These are phyloP conservation scores for Coemansia sp. DNA, from an alignment of 192 early-diverging fungal genomes.

Conservation along the genomic window DNA sequence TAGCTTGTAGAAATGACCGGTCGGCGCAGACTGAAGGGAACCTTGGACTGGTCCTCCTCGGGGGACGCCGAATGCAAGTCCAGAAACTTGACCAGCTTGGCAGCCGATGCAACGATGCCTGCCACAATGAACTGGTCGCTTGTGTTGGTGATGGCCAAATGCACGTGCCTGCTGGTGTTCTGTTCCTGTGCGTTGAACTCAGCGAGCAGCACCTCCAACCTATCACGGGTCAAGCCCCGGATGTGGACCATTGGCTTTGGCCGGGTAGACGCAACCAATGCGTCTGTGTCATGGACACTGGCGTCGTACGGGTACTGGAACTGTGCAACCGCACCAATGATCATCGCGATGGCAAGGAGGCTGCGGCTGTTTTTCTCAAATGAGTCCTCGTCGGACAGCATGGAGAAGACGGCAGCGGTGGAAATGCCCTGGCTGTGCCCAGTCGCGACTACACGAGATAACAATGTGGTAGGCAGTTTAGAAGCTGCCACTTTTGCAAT, in stretches of 20 bases:
- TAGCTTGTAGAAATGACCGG: conserved; percentile 75
- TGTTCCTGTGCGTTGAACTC: conserved; percentile 10
- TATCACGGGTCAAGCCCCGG: conserved; percentile 2
- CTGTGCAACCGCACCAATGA: conserved; percentile 77
- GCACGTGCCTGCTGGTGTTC: background rate
- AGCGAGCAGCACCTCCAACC: conserved; percentile 1
- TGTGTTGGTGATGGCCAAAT: conserved; percentile 23
- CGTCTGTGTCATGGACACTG: background rate
- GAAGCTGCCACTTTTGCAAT: background rate
- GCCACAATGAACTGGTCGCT: conserved; percentile 16
- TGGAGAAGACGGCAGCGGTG: conserved; percentile 75
- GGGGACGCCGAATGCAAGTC: conserved; percentile 2
- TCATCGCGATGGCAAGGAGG: conserved; percentile 74
- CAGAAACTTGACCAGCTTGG: conserved; percentile 5
- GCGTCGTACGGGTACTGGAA: conserved; percentile 34
- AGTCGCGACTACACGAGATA: conserved; percentile 37
- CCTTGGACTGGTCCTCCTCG: conserved; percentile 53
- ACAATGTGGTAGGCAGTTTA: background rate
- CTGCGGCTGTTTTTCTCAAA: conserved; percentile 71
- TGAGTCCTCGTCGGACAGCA: conserved; percentile 69
- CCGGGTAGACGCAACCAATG: too few species aligned
- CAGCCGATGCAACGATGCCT: conserved; percentile 1
- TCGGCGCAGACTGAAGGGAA: conserved; percentile 73
- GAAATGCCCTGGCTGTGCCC: conserved; percentile 92
- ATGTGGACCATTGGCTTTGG: conserved; percentile 23